Conservation (phyloP, 257 asterid species). For the Primulina tabacum region DNA sequence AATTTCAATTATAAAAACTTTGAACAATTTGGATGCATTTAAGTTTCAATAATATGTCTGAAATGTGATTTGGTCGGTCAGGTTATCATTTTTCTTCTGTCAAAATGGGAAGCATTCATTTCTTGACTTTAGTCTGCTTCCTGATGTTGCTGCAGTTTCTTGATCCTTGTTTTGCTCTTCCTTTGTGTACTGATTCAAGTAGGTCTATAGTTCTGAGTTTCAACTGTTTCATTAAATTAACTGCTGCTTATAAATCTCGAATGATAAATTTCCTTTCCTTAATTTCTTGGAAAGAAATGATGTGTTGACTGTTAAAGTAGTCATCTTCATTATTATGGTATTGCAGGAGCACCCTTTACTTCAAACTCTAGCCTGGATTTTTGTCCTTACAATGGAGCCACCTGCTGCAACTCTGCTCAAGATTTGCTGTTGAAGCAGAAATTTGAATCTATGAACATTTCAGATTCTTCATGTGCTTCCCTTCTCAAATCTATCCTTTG, state of each 20-base stretch:
- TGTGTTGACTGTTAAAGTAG: constrained; percentile 5
- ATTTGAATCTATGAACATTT: constrained; percentile 55
- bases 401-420: constrained; percentile 59
- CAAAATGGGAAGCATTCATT: constrained; percentile 29
- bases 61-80: not conserved
- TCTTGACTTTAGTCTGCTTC: constrained; percentile 28
- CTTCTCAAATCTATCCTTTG: constrained; percentile 68
- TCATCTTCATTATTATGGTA: constrained; percentile 14
- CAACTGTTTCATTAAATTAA: constrained; percentile 13
- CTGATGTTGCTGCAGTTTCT: constrained; percentile 51
- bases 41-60: not conserved
- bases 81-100: not conserved
- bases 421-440: constrained; percentile 51
- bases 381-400: constrained; percentile 67
- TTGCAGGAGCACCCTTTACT: constrained; percentile 60
- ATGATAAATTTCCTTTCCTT: too few species aligned
- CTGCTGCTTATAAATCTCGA: not conserved
- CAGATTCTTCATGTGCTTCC: constrained; percentile 71
- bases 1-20: not conserved
- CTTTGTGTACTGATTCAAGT: constrained; percentile 71
- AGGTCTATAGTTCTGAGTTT: constrained; percentile 24
- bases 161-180: constrained; percentile 49
- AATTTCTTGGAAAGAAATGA: too few species aligned
- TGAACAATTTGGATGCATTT: not conserved
- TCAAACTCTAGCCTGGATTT: constrained; percentile 44